Base-by-base conservation (phyloP, 164 flowering plant genomes). In the Dillenia suffruticosa region DNA sequence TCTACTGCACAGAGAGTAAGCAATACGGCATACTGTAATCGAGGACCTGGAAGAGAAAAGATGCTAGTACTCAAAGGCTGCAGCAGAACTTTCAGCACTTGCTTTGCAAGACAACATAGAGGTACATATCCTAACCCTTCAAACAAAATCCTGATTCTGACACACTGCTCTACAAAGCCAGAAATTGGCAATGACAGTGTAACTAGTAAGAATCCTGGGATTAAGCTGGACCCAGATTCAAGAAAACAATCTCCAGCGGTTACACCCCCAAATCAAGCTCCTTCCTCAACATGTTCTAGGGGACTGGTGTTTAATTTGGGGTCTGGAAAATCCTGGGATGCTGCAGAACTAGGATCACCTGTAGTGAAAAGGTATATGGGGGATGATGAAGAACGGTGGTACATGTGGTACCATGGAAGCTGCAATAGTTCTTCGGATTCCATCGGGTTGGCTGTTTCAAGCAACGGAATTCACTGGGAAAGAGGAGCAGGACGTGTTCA, bases 321-420 rank as follows among this genome's bases (percentile, higher is more conserved):
- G 17, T 52, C 67, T 1, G 10, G 54, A 1, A 52, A 47, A 26
- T 79, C 85, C 32, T 92, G 96, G 96, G 97, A 92, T 62, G 52
- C 79, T 48, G 61, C 52, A 10, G 94, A 82, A 49, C 63, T 89
- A 44, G 94, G 96, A 14, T 84, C 85, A 0, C 97, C 98, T 1
- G 88, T 89, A 0, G 92, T 92, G 65, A 89, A 83, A 67, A 79
- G 98, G 65, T 92, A 68, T 68, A 61, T 87, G 17, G 70, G 98
- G 24, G 98, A 92, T 46, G 88, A 92, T 12, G 91, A 87, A 65
- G 98, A 92, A 72, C 70, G 98, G 49, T 87, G 96, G 98, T 83
- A 79, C 75, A 84, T 89, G 96, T 92, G 98, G 98, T 88, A 92
- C 68, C 76, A 84, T 49, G 98, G 96, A 44, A 72, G 59, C 12